Conservation (phyloP, 177 flowering plant species). For the Vitis hybrid region DNA sequence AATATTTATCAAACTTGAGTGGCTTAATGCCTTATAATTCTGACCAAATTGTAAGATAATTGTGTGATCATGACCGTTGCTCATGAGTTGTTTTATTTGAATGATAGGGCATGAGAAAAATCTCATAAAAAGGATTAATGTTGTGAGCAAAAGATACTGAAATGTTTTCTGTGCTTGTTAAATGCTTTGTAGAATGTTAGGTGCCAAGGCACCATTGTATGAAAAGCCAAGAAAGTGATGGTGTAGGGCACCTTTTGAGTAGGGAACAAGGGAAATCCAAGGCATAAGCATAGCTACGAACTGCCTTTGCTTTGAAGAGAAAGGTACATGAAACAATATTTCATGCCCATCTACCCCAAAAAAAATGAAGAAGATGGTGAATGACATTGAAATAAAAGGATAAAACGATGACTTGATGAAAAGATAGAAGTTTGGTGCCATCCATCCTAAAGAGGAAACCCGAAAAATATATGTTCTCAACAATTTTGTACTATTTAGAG, state of each 20-base stretch:
- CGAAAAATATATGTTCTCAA: background rate
- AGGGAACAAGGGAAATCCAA: constrained; percentile 28
- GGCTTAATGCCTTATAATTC: too few species aligned
- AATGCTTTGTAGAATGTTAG: constrained; percentile 13
- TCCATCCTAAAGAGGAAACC: background rate
- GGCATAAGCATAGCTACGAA: constrained; percentile 7
- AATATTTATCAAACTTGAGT: too few species aligned
- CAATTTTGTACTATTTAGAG: background rate
- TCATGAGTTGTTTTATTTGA: background rate
- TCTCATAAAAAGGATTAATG: background rate
- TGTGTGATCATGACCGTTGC: background rate
- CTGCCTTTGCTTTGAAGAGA: constrained; percentile 45
- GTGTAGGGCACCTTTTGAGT: constrained; percentile 27
- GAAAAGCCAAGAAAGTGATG: constrained; percentile 19
- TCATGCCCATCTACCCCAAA: constrained; percentile 10
- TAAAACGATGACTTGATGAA: constrained; percentile 12
- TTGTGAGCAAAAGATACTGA: background rate
- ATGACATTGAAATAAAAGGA: background rate
- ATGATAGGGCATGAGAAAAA: background rate
- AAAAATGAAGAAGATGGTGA: constrained; percentile 4
- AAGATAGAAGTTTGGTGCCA: background rate
- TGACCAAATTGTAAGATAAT: background rate
- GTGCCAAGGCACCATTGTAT: constrained; percentile 19
- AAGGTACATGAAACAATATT: constrained; percentile 15
- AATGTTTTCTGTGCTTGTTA: background rate